Conservation (phyloP, 2,329 filamentous ascomycete genomes). For the Penicillium decumbens region DNA sequence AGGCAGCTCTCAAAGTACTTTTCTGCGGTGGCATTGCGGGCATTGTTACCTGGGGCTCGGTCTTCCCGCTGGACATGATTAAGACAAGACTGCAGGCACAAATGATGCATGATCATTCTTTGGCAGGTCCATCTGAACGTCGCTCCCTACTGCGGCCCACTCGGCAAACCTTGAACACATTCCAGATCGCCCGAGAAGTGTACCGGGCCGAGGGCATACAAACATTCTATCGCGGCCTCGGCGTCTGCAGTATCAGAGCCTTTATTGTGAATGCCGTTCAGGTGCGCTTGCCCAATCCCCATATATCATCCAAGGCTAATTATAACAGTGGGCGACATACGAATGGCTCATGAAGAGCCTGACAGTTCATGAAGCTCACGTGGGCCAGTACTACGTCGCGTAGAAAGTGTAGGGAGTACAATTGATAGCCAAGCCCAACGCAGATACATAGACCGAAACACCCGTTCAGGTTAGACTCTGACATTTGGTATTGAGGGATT, state of each 20-base stretch:
- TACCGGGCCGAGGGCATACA: conserved; percentile 60
- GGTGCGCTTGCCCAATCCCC: conserved; percentile 31
- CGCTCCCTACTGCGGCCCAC: conserved; percentile 21
- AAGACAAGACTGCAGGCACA: conserved; percentile 91
- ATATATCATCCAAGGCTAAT: background rate
- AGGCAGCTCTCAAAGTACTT: conserved; percentile 60
- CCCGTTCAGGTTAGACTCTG: conserved; percentile 21
- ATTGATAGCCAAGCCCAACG: conserved; percentile 6
- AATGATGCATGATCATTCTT: conserved; percentile 26
- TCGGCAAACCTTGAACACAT: conserved; percentile 46
- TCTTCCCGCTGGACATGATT: conserved; percentile 87
- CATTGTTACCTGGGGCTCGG: conserved; percentile 79
- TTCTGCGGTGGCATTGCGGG: conserved; percentile 84
- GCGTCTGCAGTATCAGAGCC: conserved; percentile 76
- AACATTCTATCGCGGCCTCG: conserved; percentile 69
- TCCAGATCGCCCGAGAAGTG: conserved; percentile 60
- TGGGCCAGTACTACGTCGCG: conserved; percentile 1
- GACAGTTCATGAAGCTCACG: conserved; percentile 18
- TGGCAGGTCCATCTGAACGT: conserved; percentile 19
- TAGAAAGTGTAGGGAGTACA: background rate
- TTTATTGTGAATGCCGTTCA: conserved; percentile 91
- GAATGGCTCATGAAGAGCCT: conserved; percentile 71
- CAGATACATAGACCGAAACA: conserved; percentile 18
- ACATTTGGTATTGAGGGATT: conserved; percentile 26
- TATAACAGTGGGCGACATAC: conserved; percentile 73